A percentile compares a stretch with the other conserved stretches of the same genome.
Conservation (phyloP, 257 asterid species). For the Solanum corneliomulleri region DNA sequence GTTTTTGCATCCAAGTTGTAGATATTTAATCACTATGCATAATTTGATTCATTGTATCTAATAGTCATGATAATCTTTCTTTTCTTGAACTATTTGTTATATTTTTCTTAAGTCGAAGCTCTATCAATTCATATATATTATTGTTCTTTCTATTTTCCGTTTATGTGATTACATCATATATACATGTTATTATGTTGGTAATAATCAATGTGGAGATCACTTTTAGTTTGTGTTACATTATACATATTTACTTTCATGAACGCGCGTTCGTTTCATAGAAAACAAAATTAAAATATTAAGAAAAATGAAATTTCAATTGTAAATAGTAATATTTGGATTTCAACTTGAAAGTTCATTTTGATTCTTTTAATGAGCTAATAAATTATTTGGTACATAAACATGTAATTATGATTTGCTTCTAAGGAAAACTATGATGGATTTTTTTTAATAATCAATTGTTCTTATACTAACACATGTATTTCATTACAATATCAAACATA, state of each 20-base stretch:
- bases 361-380: neutral
- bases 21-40: neutral
- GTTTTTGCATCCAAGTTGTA: neutral
- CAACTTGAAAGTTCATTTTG: neutral
- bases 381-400: neutral
- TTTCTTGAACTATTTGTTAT: rapidly evolving
- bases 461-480: neutral
- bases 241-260: neutral
- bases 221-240: neutral
- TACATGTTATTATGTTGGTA: neutral
- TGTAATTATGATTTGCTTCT: neutral
- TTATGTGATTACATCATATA: too few relatives aligned
- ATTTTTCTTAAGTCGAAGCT: neutral
- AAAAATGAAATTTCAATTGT: neutral
- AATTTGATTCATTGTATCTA: neutral
- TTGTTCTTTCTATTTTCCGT: rapidly evolving
- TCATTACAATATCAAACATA: neutral
- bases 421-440: neutral
- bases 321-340: neutral
- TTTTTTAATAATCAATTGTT: neutral
- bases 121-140: too few relatives aligned
- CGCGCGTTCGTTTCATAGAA: neutral
- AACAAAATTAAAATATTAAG: neutral
- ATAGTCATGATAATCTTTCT: neutral
- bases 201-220: neutral